Base-by-base conservation (phyloP, 2,329 filamentous ascomycete genomes). In the Fusarium coicis region DNA sequence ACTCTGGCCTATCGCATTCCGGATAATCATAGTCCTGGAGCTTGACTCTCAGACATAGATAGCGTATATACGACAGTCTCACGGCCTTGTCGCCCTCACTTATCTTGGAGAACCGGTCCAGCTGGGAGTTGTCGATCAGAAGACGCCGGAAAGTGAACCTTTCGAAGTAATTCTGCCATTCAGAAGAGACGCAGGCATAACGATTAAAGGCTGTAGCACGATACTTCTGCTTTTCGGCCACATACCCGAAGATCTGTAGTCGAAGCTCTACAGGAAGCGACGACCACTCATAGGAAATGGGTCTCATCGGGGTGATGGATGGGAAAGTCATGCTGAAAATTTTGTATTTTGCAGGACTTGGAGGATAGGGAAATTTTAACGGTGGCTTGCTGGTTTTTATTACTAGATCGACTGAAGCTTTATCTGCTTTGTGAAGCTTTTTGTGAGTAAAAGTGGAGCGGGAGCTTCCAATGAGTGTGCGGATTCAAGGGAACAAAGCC, bases 281-380 rank as follows among this genome's bases (percentile, higher is more conserved):
- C 7, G 23, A 36, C 49, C 32, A 53, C 19, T 36, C 18, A n/a
- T 52, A 26, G n/a, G 49, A 5, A 4, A 34, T 19, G 4, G 12
- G 32, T 5, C 0, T 10, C 3, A 4, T 0, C 2, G 9, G 9
- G n/a, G 0, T 26, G 1, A 0, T 36, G 32, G 18, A 11, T 53
- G 12, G 0, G 0, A 0, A 6, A 21, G 7, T 1, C 49, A 37
- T 36, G 12, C 2, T 11, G n/a, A 36, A 34, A 10, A 5, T 7
- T 5, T 8, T 19, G 1, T 19, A 7, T 26, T 23, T 23, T 26
- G 7, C 3, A 0, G 16, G 5, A 3, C 8, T 23, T 19, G 7
- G 5, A 7, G 21, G 7, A 11, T 0, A 16, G 10, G 15, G 28
- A 8, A 30, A n/a, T 6, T 49, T 9, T 12, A 3, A 30, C 10